A percentile compares a stretch with the other conserved stretches of the same genome.
Evolutionary conservation across 495 filamentous ascomycete genomes (phyloP).

Genomic region (Hypoxylon fragiforme): DNA sequence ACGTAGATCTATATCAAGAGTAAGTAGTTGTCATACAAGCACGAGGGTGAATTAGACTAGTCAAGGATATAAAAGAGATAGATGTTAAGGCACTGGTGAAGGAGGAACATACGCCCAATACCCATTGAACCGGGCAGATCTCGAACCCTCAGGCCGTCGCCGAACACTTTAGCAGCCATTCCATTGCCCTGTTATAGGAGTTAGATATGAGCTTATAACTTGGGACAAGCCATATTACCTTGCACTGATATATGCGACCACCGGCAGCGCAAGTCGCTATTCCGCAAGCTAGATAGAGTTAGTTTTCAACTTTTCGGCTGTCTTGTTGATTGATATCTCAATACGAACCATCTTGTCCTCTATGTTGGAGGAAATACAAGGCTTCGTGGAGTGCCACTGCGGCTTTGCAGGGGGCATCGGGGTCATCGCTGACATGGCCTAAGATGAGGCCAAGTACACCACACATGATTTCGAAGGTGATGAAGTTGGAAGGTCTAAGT

Average conservation of each 20-base stretch:
- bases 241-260: slow-evolving; percentile 81
- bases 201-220: neutral
- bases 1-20: slow-evolving; percentile 55
- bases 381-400: slow-evolving; percentile 54
- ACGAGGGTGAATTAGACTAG: no score
- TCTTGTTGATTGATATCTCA: neutral
- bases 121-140: slow-evolving; percentile 85
- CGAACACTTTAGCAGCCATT: slow-evolving; percentile 80
- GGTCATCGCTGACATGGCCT: slow-evolving; percentile 29
- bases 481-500: neutral
- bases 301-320: neutral
- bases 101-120: slow-evolving; percentile 54
- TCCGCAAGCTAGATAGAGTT: slow-evolving; percentile 58
- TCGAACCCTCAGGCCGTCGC: slow-evolving; percentile 67
- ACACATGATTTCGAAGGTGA: slow-evolving; percentile 17
- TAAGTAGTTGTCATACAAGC: neutral
- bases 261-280: slow-evolving; percentile 74
- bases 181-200: slow-evolving; percentile 60
- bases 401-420: slow-evolving; percentile 24
- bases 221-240: slow-evolving; percentile 38
- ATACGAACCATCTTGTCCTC: slow-evolving; percentile 70
- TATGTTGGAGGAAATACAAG: slow-evolving; percentile 75
- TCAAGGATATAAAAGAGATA: neutral
- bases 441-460: slow-evolving; percentile 31
- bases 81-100: neutral